phyloP scores from a whole-genome alignment of 2,329 filamentous ascomycete genomes.

The Diaporthe caulivora region DNA sequence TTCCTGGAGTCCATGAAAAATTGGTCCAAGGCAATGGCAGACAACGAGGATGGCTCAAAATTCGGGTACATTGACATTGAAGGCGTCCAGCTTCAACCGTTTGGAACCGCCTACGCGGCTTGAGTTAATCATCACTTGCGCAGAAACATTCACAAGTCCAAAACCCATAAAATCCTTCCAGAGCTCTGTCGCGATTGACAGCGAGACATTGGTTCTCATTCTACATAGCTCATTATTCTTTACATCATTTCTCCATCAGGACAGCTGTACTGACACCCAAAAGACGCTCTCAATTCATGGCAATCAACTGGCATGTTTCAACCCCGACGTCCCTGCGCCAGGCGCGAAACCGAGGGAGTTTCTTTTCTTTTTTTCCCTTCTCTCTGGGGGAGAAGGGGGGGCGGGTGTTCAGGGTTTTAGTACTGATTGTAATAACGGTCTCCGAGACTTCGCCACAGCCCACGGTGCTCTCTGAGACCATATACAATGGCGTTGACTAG shows the following conservation, averaged over 20 bases:
- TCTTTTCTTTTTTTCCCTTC: too few species aligned
- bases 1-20: slow-evolving; percentile 48
- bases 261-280: background rate
- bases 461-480: slow-evolving; percentile 37
- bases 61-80: slow-evolving; percentile 50
- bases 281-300: background rate
- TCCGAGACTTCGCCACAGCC: slow-evolving; percentile 6
- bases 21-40: slow-evolving; percentile 48
- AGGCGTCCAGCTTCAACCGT: slow-evolving; percentile 49
- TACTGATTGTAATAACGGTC: slow-evolving; percentile 18
- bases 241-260: background rate
- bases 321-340: background rate
- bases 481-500: slow-evolving; percentile 37
- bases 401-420: background rate
- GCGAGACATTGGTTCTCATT: background rate
- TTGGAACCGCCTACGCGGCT: slow-evolving; percentile 45
- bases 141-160: background rate
- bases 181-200: background rate
- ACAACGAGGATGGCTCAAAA: slow-evolving; percentile 48
- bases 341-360: background rate
- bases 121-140: background rate
- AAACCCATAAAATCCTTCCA: background rate
- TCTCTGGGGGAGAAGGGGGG: too few species aligned
- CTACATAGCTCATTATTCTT: background rate
- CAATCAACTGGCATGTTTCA: background rate